Base-by-base conservation (phyloP, 1,284 basidiomycete species). In the Trametes hirsuta region DNA sequence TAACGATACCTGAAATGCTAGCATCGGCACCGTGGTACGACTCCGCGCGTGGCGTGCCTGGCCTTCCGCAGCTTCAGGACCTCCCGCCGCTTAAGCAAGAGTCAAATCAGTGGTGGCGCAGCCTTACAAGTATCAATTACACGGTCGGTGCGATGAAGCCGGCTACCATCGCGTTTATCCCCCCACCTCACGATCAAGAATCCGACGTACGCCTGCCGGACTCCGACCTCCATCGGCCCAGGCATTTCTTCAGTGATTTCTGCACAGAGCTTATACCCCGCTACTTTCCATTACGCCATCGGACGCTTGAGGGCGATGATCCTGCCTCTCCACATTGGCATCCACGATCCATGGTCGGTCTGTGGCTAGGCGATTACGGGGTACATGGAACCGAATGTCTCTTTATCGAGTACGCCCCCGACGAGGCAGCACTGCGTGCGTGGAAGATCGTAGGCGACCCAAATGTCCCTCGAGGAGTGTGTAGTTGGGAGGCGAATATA, bases 371-470 rank as follows among this genome's bases (percentile, higher is more conserved):
- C 1, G 55, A 66, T 46, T 70, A 72, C 53, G 67, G 64, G 1
- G 53, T 62, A 2, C 69, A 72, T 42, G 69, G 69, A 10, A 72
- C 68, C 2, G 66, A 73, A 55, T 67, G 69, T 24, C 49, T 73
- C 18, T 72, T 58, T 57, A 40, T 72, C 4, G 59, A 66, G 18
- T 65, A 64, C 56, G 54, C 66, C 34, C 55, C 56, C 15, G 53
- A 9, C 9, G 39, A 50, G n/a, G 30, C 51, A 12, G 55, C 46
- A n/a, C n/a, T 73, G 11, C 63, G 56, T 6, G 72, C 71, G 25
- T 65, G 64, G 62, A 73, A 72, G 59, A 58, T 73, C 37, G 72
- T 69, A 4, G 72, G 72, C 10, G 70, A 73, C 53, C 24, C 61
- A 18, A 61, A 71, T 52, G 69, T 72, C 4, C 72, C 72, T 6